A percentile compares a stretch with the other conserved stretches of the same genome.
phyloP scores from a whole-genome alignment of 306 rosid species.

The Fragaria ananassa region DNA sequence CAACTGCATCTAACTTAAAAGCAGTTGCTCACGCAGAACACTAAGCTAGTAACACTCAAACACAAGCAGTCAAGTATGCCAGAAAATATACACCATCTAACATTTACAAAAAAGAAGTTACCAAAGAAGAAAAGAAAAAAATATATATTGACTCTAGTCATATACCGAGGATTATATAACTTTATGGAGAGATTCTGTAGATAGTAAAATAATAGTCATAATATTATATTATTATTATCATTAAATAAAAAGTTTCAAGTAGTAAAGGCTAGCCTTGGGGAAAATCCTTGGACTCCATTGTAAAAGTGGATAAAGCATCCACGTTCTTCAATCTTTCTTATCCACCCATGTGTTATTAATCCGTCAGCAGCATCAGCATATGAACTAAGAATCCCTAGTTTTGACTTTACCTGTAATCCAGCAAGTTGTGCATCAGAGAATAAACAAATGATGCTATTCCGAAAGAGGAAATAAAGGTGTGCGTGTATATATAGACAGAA shows the following conservation, averaged over 20 bases:
- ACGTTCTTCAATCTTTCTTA: constrained; percentile 80
- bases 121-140: neutral
- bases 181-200: neutral
- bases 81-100: neutral
- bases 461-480: neutral
- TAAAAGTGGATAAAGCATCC: constrained; percentile 91
- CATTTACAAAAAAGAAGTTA: constrained; percentile 6
- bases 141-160: neutral
- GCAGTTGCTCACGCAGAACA: neutral
- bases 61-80: neutral
- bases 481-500: neutral
- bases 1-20: neutral
- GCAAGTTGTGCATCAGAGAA: constrained; percentile 29
- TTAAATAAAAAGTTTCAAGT: neutral
- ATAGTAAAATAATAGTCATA: neutral
- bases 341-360: constrained; percentile 93
- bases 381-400: constrained; percentile 72
- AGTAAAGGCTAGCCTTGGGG: constrained; percentile 60
- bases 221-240: no score
- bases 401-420: constrained; percentile 74
- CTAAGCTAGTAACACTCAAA: neutral
- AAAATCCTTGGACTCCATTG: constrained; percentile 93
- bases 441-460: neutral
- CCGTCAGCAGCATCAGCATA: constrained; percentile 74
- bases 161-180: neutral